These are phyloP conservation scores for Apiospora malaysiana DNA, from an alignment of 2,329 filamentous ascomycete genomes.

Conservation along the genomic window DNA sequence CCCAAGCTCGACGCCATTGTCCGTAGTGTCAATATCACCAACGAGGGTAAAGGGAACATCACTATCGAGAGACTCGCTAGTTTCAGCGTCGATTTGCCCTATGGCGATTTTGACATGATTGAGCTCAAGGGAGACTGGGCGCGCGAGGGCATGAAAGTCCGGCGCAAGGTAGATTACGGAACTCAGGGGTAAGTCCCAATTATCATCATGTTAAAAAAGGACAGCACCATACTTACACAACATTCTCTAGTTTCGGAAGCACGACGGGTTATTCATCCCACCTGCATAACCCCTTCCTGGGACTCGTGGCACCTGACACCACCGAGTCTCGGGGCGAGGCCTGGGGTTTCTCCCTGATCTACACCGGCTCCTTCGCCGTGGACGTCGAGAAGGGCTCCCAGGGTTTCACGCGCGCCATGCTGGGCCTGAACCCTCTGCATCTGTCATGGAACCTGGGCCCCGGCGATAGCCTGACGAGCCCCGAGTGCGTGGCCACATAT, in stretches of 20 bases:
- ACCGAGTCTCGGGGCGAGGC: slow-evolving; percentile 67
- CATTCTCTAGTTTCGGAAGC: slow-evolving; percentile 60
- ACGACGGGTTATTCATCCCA: slow-evolving; percentile 67
- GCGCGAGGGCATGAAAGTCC: slow-evolving; percentile 60
- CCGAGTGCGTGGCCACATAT: slow-evolving; percentile 68
- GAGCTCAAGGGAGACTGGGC: slow-evolving; percentile 69
- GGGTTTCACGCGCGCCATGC: slow-evolving; percentile 62
- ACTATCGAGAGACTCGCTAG: slow-evolving; percentile 63
- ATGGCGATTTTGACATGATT: slow-evolving; percentile 66
- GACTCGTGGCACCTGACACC: slow-evolving; percentile 59
- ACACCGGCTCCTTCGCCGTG: slow-evolving; percentile 66
- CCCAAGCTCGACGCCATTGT: slow-evolving; percentile 65
- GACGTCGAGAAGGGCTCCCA: slow-evolving; percentile 68
- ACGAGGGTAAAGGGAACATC: slow-evolving; percentile 58
- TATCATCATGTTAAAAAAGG: no score
- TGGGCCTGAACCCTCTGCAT: slow-evolving; percentile 67
- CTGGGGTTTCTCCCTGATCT: slow-evolving; percentile 70
- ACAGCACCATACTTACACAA: slow-evolving; percentile 28
- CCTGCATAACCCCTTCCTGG: slow-evolving; percentile 68
- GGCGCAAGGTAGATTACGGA: slow-evolving; percentile 62
- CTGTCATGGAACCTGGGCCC: slow-evolving; percentile 62
- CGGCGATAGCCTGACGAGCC: slow-evolving; percentile 63
- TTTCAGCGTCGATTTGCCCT: slow-evolving; percentile 66
- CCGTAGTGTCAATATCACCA: slow-evolving; percentile 66
- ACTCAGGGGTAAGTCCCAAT: slow-evolving; percentile 59